Evolutionary conservation across 768 basidiomycete species (phyloP).

Genomic region (Agrocybe chaxingu): DNA sequence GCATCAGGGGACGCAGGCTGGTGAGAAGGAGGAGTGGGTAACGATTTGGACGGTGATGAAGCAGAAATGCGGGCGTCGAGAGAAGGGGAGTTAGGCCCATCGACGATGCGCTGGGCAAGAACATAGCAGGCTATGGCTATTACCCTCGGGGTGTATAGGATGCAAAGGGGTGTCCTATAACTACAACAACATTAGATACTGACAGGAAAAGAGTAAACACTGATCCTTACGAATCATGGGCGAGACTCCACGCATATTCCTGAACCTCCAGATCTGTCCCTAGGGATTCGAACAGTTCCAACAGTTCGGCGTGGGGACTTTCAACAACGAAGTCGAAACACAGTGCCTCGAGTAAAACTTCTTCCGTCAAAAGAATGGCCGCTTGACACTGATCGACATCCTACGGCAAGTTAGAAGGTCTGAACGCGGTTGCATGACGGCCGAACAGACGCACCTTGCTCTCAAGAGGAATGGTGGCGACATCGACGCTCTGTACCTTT

Average conservation of each 20-base stretch:
- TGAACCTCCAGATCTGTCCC: conserved; percentile 48
- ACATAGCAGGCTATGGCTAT: conserved; percentile 78
- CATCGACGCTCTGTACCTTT: conserved; percentile 58
- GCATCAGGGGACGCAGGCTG: conserved; percentile 71
- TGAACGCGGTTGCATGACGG: conserved; percentile 3
- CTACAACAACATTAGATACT: conserved; percentile 32
- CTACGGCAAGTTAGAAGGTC: conserved; percentile 31
- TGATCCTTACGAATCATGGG: conserved; percentile 76
- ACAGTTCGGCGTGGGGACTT: conserved; percentile 73
- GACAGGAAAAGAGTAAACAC: conserved; percentile 3
- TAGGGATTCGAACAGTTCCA: conserved; percentile 64
- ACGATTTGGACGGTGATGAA: conserved; percentile 67
- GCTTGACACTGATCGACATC: conserved; percentile 73
- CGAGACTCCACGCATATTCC: conserved; percentile 83
- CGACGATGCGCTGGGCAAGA: conserved; percentile 67
- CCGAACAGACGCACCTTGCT: conserved; percentile 49
- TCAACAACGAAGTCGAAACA: conserved; percentile 84
- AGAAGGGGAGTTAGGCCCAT: conserved; percentile 72
- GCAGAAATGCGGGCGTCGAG: conserved; percentile 72
- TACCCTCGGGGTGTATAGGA: conserved; percentile 65
- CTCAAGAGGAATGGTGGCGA: conserved; percentile 54
- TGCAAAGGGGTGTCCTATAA: conserved; percentile 76
- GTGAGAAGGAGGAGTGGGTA: conserved; percentile 80
- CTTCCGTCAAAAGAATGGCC: conserved; percentile 71
- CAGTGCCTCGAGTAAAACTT: conserved; percentile 74